A percentile compares a stretch with the other conserved stretches of the same genome.
Conservation (phyloP, 2,329 filamentous ascomycete genomes). For the Pestalotiopsis sp. region DNA sequence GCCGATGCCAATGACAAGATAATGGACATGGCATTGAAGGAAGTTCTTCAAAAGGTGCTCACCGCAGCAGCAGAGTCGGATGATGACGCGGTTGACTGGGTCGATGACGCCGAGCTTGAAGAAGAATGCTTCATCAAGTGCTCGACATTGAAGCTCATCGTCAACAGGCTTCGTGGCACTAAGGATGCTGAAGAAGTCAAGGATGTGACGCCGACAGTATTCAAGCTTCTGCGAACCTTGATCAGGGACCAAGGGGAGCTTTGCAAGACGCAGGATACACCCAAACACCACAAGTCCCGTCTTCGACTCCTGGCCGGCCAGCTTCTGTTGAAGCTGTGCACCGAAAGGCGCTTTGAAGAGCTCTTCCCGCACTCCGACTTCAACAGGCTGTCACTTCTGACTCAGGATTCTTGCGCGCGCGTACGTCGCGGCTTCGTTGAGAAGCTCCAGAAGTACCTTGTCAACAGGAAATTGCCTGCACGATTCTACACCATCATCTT, state of each 20-base stretch:
- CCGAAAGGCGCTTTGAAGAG: conserved; percentile 74
- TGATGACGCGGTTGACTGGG: conserved; percentile 61
- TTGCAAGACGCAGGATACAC: conserved; percentile 74
- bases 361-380: conserved; percentile 75
- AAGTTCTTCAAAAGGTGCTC: conserved; percentile 73
- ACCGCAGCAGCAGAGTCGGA: conserved; percentile 55
- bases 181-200: conserved; percentile 55
- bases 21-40: conserved; percentile 73
- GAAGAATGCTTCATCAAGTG: conserved; percentile 83
- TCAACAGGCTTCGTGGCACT: conserved; percentile 76
- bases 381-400: conserved; percentile 77
- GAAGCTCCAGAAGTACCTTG: conserved; percentile 89
- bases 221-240: conserved; percentile 77
- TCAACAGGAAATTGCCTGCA: conserved; percentile 66
- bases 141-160: conserved; percentile 81
- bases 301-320: conserved; percentile 82
- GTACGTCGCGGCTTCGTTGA: conserved; percentile 81
- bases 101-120: conserved; percentile 68
- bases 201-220: conserved; percentile 67
- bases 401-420: conserved; percentile 74
- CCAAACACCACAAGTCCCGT: conserved; percentile 76
- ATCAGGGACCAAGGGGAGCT: conserved; percentile 79
- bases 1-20: conserved; percentile 77
- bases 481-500: conserved; percentile 92
- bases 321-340: conserved; percentile 81